These are phyloP conservation scores for Suhomyces maxii DNA, from an alignment of 1,139 yeast species.

Conservation along the genomic window DNA sequence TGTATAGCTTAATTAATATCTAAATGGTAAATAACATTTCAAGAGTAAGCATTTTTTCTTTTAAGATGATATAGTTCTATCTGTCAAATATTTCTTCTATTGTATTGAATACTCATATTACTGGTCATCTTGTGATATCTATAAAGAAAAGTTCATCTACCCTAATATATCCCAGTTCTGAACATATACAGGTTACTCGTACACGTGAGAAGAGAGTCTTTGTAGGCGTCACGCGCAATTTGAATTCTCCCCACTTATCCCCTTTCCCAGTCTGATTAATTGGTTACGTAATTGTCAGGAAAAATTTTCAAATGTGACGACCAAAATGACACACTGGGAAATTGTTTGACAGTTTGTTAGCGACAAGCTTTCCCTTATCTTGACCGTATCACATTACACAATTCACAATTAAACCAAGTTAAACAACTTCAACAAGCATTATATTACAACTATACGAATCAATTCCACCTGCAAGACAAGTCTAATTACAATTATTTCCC, in stretches of 20 bases:
- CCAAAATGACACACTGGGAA: constrained; percentile 5
- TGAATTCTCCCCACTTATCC: neutral
- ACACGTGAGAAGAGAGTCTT: constrained; percentile 3
- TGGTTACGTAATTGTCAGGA: constrained; percentile 9
- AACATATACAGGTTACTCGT: neutral
- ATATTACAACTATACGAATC: neutral
- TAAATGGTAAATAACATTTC: neutral
- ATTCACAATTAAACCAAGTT: neutral
- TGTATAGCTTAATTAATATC: constrained; percentile 2
- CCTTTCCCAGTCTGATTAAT: constrained; percentile 1
- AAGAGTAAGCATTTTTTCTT: neutral
- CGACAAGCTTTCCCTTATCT: constrained; percentile 1
- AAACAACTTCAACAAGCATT: neutral
- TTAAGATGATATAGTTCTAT: neutral
- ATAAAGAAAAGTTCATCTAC: no score
- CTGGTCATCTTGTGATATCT: no score
- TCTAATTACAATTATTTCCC: neutral
- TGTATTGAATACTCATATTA: no score
- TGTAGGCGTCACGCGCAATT: constrained; percentile 4
- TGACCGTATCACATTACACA: neutral
- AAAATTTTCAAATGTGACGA: constrained; percentile 12
- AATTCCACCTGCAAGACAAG: neutral
- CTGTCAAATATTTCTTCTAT: no score
- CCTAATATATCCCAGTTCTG: no score
- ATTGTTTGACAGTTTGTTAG: constrained; percentile 2